Percentiles rank a stretch among this genome's conserved stretches.
Conservation (phyloP, 2,329 filamentous ascomycete species). For the Rosellinia necatrix region DNA sequence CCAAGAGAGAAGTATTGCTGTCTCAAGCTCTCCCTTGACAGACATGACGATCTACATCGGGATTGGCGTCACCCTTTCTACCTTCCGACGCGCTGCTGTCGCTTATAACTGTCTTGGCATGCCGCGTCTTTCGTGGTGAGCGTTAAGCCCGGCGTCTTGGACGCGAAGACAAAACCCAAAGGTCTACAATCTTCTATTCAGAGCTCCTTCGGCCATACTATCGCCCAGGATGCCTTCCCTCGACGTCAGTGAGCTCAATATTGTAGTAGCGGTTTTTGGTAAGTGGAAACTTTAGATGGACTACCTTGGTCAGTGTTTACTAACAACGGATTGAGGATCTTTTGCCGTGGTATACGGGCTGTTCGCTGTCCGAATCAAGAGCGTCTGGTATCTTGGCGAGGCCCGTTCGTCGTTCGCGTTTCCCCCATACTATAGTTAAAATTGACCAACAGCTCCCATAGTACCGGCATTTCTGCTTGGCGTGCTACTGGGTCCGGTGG, state of each 20-base stretch:
- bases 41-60: constrained; percentile 25
- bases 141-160: constrained; percentile 3
- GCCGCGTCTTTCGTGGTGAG: background rate
- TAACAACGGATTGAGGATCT: constrained; percentile 41
- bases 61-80: constrained; percentile 15
- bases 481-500: constrained; percentile 58
- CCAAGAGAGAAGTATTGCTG: constrained; percentile 35
- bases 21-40: constrained; percentile 23
- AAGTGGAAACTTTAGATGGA: constrained; percentile 19
- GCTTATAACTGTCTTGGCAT: constrained; percentile 32
- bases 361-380: constrained; percentile 58
- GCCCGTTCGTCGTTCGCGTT: constrained; percentile 47
- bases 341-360: constrained; percentile 56
- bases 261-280: constrained; percentile 54
- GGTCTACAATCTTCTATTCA: background rate
- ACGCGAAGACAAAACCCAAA: background rate
- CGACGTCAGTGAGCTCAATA: constrained; percentile 56
- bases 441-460: constrained; percentile 33
- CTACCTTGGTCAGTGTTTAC: background rate
- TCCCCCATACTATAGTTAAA: background rate
- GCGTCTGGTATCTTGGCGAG: constrained; percentile 58
- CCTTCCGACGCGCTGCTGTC: constrained; percentile 2
- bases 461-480: constrained; percentile 61
- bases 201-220: background rate
- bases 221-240: constrained; percentile 49